A percentile compares a stretch with the other conserved stretches of the same genome.
Evolutionary conservation across 1,284 basidiomycete species (phyloP).

Genomic region (Ganoderma lingzhi): DNA sequence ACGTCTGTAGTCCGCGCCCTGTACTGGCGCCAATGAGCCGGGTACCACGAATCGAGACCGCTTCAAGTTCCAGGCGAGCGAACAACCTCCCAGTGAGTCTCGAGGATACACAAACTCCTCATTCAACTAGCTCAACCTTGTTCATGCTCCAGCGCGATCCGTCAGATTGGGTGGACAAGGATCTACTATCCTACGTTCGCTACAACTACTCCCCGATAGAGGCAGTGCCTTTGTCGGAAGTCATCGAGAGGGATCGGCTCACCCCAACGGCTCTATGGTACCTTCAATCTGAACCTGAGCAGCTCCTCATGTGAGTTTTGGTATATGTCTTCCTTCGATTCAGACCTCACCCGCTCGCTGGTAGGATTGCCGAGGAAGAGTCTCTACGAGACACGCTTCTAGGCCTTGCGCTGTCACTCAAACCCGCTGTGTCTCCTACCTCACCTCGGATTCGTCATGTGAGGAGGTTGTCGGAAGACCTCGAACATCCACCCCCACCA

Average conservation of each 20-base stretch:
- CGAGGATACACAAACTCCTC: not conserved
- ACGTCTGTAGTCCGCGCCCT: constrained; percentile 10
- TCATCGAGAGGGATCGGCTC: constrained; percentile 20
- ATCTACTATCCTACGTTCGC: constrained; percentile 17
- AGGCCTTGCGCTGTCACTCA: constrained; percentile 20
- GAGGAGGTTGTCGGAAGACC: constrained; percentile 16
- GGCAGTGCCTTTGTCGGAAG: not conserved
- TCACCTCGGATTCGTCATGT: constrained; percentile 21
- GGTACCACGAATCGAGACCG: constrained; percentile 13
- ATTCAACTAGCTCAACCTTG: constrained; percentile 1
- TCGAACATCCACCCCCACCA: constrained; percentile 13
- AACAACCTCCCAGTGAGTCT: constrained; percentile 22
- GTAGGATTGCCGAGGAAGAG: constrained; percentile 20
- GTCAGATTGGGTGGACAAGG: constrained; percentile 20
- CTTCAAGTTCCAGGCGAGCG: not conserved
- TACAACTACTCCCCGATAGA: constrained; percentile 13
- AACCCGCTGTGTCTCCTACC: constrained; percentile 27
- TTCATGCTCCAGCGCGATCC: constrained; percentile 20
- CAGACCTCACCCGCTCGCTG: constrained; percentile 1
- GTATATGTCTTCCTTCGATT: not conserved
- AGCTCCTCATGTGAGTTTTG: constrained; percentile 19
- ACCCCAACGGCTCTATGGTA: constrained; percentile 26
- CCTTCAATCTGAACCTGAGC: constrained; percentile 22
- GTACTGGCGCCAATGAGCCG: constrained; percentile 13
- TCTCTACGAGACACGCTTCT: constrained; percentile 18